Evolutionary conservation across 1,284 basidiomycete species (phyloP), one percentile per base, ranked within the genome.

Genomic region (Melanopsichium pennsylvanicum): DNA sequence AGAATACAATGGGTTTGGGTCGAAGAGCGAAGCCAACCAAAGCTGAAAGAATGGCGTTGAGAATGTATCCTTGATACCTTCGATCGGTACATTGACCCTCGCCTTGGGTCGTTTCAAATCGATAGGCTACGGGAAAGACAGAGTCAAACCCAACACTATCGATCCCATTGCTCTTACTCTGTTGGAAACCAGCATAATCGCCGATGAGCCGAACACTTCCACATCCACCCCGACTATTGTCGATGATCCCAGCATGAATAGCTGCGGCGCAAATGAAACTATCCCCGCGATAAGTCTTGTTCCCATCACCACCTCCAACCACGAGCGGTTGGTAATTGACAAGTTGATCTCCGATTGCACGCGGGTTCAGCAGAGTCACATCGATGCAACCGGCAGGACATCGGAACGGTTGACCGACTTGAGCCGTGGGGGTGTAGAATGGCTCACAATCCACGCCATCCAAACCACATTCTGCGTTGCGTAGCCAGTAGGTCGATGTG

Each of bases 231-330:
- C 82, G 85, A 1, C 83, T 83, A 68, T 88, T 83, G 50, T 84
- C 85, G 56, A 90, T 85, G 23, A 90, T 71, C 13, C 90, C 91
- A 21, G 90, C 91, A 76, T 54, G 62, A 29, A 89, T 85, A n/a
- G 91, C 91, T 35, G 91, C 88, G 31, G 90, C 87, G 78, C 92
- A 94, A 29, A 93, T 86, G 79, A 93, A 94, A 44, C 85, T 88
- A 78, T 94, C 92, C 1, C 87, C 90, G 72, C 92, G 85, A 74
- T 93, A 93, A 3, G 66, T 64, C 9, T 46, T 25, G 6, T 46
- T 37, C 1, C 36, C 49, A 37, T 68, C 61, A 4, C 90, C 90
- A 13, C 92, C 92, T 9, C 92, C 92, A 1, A 94, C 89, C 42
- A 94, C 85, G 19, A 93, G 84, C 6, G 91, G 89, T 18, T 86